Conservation (phyloP, 2,329 filamentous ascomycete genomes). For the Claviceps sp. region DNA sequence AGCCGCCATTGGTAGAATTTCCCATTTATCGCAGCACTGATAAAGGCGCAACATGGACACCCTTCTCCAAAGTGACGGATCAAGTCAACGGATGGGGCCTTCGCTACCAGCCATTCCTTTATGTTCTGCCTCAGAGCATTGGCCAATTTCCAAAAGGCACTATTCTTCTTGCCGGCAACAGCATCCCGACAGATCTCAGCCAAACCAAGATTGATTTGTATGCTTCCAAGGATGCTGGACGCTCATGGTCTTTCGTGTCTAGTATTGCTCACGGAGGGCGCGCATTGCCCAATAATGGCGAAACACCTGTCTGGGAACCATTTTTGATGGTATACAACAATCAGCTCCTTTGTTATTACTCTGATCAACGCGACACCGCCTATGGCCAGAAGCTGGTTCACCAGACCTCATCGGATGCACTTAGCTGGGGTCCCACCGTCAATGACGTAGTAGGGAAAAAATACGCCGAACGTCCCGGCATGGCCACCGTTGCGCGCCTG, state of each 20-base stretch:
- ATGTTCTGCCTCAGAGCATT: neutral
- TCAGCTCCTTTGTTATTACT: slow-evolving; percentile 1
- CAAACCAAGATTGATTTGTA: neutral
- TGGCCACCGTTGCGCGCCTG: neutral
- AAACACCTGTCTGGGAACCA: neutral
- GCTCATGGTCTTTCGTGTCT: neutral
- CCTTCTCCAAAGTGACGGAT: neutral
- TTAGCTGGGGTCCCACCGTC: neutral
- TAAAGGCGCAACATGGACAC: neutral
- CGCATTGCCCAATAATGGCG: neutral
- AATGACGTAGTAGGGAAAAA: neutral
- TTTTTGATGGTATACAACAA: neutral
- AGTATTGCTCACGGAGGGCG: neutral
- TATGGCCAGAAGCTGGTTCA: neutral
- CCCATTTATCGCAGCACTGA: neutral
- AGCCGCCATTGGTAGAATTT: neutral
- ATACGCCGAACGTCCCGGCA: neutral
- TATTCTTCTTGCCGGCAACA: neutral
- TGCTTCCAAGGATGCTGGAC: neutral
- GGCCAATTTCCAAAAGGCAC: neutral
- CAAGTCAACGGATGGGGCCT: slow-evolving; percentile 1
- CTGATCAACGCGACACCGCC: neutral
- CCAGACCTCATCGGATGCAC: neutral
- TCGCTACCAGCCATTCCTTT: neutral
- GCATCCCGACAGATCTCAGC: neutral